Base-by-base conservation (phyloP, 2,329 filamentous ascomycete genomes). In the Cercospora zeina region DNA sequence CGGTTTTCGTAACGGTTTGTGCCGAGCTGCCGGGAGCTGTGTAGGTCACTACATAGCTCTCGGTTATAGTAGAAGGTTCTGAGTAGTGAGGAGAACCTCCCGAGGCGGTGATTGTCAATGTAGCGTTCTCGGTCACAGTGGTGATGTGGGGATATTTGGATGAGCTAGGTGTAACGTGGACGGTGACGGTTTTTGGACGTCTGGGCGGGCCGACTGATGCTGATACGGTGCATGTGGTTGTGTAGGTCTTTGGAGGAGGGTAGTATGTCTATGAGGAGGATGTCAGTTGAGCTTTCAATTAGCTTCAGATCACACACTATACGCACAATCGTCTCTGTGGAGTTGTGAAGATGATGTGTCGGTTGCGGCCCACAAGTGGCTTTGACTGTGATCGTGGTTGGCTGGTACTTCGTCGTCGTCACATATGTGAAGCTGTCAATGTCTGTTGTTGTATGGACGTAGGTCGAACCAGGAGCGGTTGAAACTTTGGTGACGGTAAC, bases 401-500 rank as follows among this genome's bases (percentile, higher is more conserved):
- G 59, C 42, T 56, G 56, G 51, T 61, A 61, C 21, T 45, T 39
- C 14, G 59, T 61, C 3, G 45, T 47, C 2, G 36, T 47, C 2
- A 36, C 47, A 39, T 30, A 37, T 4, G 59, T 56, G 16, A 30
- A 19, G 36, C 14, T 56, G 34, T 42, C 36, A 9, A 7, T 31
- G 10, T 56, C 36, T 30, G 54, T 56, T 1, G 54, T 36, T 21
- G 54, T 56, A 1, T 45, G 34, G 34, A 42, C 21, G 14, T 42
- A 30, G 4, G 36, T 56, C 7, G 54, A 8, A 19, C 36, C 54
- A 2, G 54, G n/a, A 13, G 36, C 54, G 3, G 54, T 56, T 1
- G 54, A 56, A 7, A 56, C n/a, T 42, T 11, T 45, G 6, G 36
- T 56, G 6, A 45, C 19, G 16, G 54, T 56, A 9, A 39, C 24